Evolutionary conservation across 495 filamentous ascomycete genomes (phyloP), one percentile per base, ranked within the genome.

Genomic region (Hyaloscypha hepaticicola): DNA sequence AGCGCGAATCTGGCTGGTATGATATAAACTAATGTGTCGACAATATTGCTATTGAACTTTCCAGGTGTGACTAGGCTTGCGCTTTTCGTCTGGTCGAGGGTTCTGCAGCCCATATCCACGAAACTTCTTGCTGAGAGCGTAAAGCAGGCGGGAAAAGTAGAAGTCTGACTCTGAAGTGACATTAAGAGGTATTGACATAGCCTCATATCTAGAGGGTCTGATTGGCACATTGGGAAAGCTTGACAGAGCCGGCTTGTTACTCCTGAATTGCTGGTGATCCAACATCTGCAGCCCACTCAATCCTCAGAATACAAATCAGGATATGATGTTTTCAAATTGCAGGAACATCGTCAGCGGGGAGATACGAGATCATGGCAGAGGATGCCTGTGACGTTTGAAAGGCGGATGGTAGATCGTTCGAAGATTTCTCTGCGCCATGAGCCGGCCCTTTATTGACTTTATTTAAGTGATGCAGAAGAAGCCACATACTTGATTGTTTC

Each of bases 381-480:
- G 78, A 86, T 26, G 85, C 87, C 49, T 90, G 1, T 87, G 81
- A 16, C 85, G 75, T 69, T 87, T 88, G 74, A 86, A 89, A 0
- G 87, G 67, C 1, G 85, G 88, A 58, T 89, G 71, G 76, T 86
- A 90, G 9, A 85, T 89, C 11, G 86, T 87, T 21, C 86, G 82
- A 56, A 89, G 71, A 87, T 76, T 72, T 88, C 82, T 7, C 87
- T n/a, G n/a, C 88, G 9, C 85, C 87, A 62, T 88, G 87, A 1
- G 88, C 87, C 1, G 87, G 87, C 0, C 81, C 86, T 55, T 84
- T 88, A 56, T 90, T 90, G 7, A 90, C 87, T 87, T 72, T 89
- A 85, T 66, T 90, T 87, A 0, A 85, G 87, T 21, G 73, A 77
- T 22, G 78, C 85, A 71, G 83, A 88, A 3, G 12, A 3, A 3